Evolutionary conservation across 306 rosid species (phyloP), one percentile per base, ranked within the genome.

Genomic region (Bauhinia variegata): DNA sequence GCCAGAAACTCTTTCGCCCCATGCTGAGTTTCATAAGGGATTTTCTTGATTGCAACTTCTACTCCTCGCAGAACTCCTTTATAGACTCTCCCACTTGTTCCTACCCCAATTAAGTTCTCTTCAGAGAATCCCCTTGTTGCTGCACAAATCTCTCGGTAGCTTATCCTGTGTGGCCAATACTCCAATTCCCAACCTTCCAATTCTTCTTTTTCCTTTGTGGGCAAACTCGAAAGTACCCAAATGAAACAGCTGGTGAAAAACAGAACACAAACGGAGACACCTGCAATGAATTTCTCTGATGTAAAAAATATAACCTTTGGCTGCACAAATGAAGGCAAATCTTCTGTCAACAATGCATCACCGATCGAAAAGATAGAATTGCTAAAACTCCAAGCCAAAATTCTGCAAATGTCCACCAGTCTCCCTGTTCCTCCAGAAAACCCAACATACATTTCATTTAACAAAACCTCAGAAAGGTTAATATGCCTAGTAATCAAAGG

Each of bases 381-480:
- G 50, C 95, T 83, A 59, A 85, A 88, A 71, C 95, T 83, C 91
- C 91, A 88, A 66, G 84, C 85, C 53, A 88, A 54, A 32, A 88
- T 85, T 72, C 79, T 83, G 67, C 81, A 76, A 51, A 64, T 37
- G 58, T 88, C 87, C 17, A 83, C 91, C 85, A 85, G 54, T 74
- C 56, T 71, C 43, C 95, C 87, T 0, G 87, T 88, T 68, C 84
- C 61, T 17, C 77, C 91, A 6, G 83, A 63, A 82, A 88, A 88
- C 4, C 88, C 95, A 47, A 74, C 74, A 77, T 80, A 79, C 88
- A 83, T 82, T 50, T 83, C 85, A 58, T 81, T 82, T 50, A 76
- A 37, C 42, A 88, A 56, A 39, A 85, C 87, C 32, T 14, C 48
- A 16, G 87, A 83, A 48, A 88, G 83, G 69, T 85, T 71, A 19